phyloP scores from a whole-genome alignment of 306 rosid species.

The Prunus davidiana region DNA sequence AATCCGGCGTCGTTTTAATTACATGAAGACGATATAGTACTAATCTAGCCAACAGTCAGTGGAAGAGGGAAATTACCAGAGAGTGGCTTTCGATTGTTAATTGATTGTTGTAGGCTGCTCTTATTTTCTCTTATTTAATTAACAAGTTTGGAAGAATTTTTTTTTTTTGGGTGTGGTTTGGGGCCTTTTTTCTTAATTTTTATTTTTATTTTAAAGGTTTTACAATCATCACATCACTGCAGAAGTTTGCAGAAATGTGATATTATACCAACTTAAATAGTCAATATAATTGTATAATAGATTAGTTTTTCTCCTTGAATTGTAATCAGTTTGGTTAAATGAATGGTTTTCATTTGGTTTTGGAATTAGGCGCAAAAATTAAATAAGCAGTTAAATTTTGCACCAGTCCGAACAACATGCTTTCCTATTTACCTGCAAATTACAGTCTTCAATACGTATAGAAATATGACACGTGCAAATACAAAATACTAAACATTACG shows the following conservation, averaged over 20 bases:
- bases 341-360: neutral
- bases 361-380: neutral
- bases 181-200: neutral
- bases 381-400: neutral
- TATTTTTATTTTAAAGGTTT: neutral
- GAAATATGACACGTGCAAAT: too few relatives aligned
- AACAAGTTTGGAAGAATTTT: neutral
- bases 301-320: neutral
- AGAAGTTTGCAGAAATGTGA: conserved; percentile 10
- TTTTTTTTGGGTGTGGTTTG: neutral
- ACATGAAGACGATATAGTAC: neutral
- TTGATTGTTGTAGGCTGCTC: conserved; percentile 11
- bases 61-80: neutral
- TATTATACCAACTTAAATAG: neutral
- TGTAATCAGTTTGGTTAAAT: too few relatives aligned
- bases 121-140: neutral
- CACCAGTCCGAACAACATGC: neutral
- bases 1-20: neutral
- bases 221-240: neutral
- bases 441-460: too few relatives aligned
- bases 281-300: neutral
- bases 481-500: too few relatives aligned
- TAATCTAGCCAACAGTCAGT: neutral
- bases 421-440: too few relatives aligned
- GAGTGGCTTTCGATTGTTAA: neutral